Evolutionary conservation across 2,329 filamentous ascomycete genomes (phyloP).

Genomic region (Phialophora tarda): DNA sequence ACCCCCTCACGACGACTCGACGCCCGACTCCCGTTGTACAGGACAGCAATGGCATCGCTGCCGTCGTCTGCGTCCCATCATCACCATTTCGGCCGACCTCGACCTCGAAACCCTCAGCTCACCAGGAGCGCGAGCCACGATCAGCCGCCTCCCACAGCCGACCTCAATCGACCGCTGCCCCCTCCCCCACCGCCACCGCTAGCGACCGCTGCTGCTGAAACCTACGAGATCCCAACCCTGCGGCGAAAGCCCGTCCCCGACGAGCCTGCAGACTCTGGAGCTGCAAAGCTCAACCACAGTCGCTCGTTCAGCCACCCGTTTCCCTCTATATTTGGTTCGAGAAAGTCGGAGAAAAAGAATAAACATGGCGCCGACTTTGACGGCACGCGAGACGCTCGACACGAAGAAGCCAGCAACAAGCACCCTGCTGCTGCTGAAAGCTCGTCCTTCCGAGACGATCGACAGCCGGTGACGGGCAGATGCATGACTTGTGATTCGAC

Average conservation of each 20-base stretch:
- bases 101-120: conserved; percentile 28
- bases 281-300: conserved; percentile 51
- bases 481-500: conserved; percentile 87
- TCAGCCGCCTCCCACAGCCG: conserved; percentile 21
- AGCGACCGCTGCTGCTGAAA: conserved; percentile 30
- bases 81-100: conserved; percentile 18
- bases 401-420: conserved; percentile 46
- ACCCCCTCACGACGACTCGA: conserved; percentile 13
- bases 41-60: conserved; percentile 30
- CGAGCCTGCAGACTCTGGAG: conserved; percentile 20
- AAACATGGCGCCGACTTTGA: conserved; percentile 47
- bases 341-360: conserved; percentile 60
- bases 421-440: conserved; percentile 39
- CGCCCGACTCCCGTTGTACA: conserved; percentile 7
- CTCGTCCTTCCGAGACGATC: conserved; percentile 45
- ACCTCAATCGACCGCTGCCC: conserved; percentile 37
- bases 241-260: conserved; percentile 34
- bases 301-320: conserved; percentile 83
- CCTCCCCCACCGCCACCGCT: conserved; percentile 35
- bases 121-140: conserved; percentile 20
- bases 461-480: conserved; percentile 70
- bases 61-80: conserved; percentile 27
- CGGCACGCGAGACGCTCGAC: conserved; percentile 50
- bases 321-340: conserved; percentile 69
- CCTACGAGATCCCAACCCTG: conserved; percentile 41